A percentile compares a stretch with the other conserved stretches of the same genome.
Conservation (phyloP, 371 early-diverging fungal genomes). For the Mucor lusitanicus region DNA sequence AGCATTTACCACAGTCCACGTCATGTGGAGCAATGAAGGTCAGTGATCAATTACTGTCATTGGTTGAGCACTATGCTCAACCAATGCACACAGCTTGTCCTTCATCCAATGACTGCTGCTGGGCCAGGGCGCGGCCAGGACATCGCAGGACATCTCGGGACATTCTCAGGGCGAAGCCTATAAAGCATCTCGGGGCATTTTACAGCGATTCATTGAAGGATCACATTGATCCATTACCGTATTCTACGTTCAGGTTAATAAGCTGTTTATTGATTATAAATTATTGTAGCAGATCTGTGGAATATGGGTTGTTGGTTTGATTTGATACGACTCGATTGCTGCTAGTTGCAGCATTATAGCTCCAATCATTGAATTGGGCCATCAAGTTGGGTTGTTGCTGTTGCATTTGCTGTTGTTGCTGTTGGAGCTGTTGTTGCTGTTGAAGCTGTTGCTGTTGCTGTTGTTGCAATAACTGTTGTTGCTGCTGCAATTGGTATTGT, state of each 20-base stretch:
- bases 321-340: constrained; percentile 22
- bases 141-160: no score
- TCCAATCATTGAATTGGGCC: constrained; percentile 33
- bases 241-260: no score
- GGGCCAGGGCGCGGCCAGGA: no score
- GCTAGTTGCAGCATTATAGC: constrained; percentile 31
- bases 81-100: not conserved
- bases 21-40: not conserved
- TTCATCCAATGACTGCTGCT: not conserved
- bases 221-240: no score
- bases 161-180: no score
- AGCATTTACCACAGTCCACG: not conserved
- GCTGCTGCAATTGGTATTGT: constrained; percentile 10
- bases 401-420: constrained; percentile 18
- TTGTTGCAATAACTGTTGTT: constrained; percentile 4
- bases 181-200: no score
- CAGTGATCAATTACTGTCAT: not conserved
- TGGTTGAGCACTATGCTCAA: not conserved
- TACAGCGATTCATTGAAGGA: no score
- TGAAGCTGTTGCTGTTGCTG: not conserved
- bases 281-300: constrained; percentile 45
- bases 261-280: not conserved
- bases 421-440: constrained; percentile 1
- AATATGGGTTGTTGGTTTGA: constrained; percentile 48
- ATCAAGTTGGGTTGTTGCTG: constrained; percentile 18